Evolutionary conservation across 352 stramenopile species (phyloP).

Genomic region (Globisporangium paddicum): DNA sequence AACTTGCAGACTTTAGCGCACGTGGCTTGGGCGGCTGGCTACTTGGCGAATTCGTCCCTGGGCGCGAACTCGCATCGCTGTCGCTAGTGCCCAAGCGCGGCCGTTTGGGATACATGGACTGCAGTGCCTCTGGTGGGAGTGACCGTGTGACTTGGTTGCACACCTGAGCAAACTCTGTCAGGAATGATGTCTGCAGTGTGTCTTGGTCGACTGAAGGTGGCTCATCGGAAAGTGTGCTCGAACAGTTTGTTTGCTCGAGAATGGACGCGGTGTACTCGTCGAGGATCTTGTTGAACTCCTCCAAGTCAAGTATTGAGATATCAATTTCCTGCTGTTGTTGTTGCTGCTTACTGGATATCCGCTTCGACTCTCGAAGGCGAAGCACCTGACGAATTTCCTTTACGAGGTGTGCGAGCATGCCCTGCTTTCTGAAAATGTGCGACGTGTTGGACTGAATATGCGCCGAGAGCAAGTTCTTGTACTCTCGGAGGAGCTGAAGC

Average conservation of each 20-base stretch:
- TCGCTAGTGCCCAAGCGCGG: not conserved
- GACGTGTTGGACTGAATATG: slow-evolving; percentile 37
- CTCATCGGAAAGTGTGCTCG: not conserved
- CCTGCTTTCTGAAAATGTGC: slow-evolving; percentile 47
- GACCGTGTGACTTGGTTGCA: slow-evolving; percentile 26
- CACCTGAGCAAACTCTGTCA: slow-evolving; percentile 25
- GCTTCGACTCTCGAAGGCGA: not conserved
- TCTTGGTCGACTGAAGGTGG: slow-evolving; percentile 12
- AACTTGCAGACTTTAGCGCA: not conserved
- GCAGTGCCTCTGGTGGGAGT: slow-evolving; percentile 17
- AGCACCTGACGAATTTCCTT: slow-evolving; percentile 19
- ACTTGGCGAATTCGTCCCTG: not conserved
- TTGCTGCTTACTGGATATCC: not conserved
- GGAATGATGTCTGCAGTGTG: slow-evolving; percentile 22
- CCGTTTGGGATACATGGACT: not conserved
- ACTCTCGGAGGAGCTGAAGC: slow-evolving; percentile 30
- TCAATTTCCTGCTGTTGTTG: not conserved
- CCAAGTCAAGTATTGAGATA: slow-evolving; percentile 8
- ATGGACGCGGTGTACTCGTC: slow-evolving; percentile 26
- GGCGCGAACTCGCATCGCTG: not conserved
- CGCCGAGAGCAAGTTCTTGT: slow-evolving; percentile 27
- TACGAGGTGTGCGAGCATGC: slow-evolving; percentile 27
- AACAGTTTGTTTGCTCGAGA: slow-evolving; percentile 4
- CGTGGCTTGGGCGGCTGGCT: not conserved
- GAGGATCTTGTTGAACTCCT: slow-evolving; percentile 19